phyloP scores from a whole-genome alignment of 768 basidiomycete species.

The Hericium rajendrae region DNA sequence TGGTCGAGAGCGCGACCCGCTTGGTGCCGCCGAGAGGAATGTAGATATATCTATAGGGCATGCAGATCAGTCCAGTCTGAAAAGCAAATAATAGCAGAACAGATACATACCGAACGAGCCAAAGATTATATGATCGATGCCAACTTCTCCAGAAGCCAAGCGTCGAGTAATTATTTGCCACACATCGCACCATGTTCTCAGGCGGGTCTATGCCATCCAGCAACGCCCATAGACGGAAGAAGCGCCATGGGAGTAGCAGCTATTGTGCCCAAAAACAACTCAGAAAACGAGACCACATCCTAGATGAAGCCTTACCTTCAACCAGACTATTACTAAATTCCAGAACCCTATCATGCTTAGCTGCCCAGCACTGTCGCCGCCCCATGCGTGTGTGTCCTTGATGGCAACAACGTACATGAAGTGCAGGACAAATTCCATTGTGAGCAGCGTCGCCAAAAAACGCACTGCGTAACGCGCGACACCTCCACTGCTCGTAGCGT shows the following conservation, averaged over 20 bases:
- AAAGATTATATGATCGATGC: constrained; percentile 95
- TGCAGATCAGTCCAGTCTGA: constrained; percentile 1
- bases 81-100: not conserved
- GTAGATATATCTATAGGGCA: constrained; percentile 72
- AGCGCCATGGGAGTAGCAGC: constrained; percentile 92
- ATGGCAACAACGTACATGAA: constrained; percentile 97
- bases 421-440: constrained; percentile 88
- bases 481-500: constrained; percentile 29
- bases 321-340: constrained; percentile 94
- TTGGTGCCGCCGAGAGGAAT: constrained; percentile 77
- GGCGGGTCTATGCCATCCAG: constrained; percentile 85
- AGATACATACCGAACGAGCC: constrained; percentile 70
- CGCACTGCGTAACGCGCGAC: constrained; percentile 55
- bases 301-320: constrained; percentile 55
- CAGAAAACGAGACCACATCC: not conserved
- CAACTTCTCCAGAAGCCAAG: constrained; percentile 93
- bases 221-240: constrained; percentile 92
- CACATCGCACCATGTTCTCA: constrained; percentile 98
- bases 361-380: constrained; percentile 64
- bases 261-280: constrained; percentile 21
- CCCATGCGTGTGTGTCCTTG: constrained; percentile 82
- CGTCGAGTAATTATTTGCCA: constrained; percentile 94
- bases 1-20: constrained; percentile 48
- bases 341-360: constrained; percentile 93
- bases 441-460: constrained; percentile 60